These are phyloP conservation scores for Ascobolus immersus DNA, from an alignment of 495 filamentous ascomycete species.

Conservation along the genomic window DNA sequence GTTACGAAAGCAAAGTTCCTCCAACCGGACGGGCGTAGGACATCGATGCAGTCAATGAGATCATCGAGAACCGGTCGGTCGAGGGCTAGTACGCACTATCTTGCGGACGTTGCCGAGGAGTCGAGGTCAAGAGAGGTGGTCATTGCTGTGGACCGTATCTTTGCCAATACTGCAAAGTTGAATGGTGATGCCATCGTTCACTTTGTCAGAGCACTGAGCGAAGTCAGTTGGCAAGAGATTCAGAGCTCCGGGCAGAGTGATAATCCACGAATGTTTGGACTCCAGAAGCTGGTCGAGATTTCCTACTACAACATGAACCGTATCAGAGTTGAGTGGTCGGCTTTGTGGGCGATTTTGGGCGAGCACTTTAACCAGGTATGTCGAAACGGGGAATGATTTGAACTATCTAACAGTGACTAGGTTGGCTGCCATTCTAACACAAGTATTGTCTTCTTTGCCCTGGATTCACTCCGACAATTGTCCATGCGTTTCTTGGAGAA, in stretches of 20 bases:
- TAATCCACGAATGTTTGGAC: conserved; percentile 76
- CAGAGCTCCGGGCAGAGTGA: conserved; percentile 87
- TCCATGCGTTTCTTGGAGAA: conserved; percentile 98
- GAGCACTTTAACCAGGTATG: conserved; percentile 70
- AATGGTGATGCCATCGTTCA: conserved; percentile 92
- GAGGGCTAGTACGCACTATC: conserved; percentile 43
- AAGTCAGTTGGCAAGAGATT: conserved; percentile 98
- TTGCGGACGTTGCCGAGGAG: conserved; percentile 68
- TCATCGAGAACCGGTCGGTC: conserved; percentile 28
- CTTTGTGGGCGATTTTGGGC: conserved; percentile 85
- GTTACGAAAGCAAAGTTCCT: conserved; percentile 62
- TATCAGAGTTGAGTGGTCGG: conserved; percentile 93
- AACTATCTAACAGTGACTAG: conserved; percentile 3
- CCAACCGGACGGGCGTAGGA: conserved; percentile 22
- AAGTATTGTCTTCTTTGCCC: conserved; percentile 81
- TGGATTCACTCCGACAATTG: conserved; percentile 81
- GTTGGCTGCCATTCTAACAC: conserved; percentile 93
- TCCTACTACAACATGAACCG: conserved; percentile 98
- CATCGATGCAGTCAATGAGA: conserved; percentile 35
- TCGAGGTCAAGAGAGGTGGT: conserved; percentile 78
- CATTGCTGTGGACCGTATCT: conserved; percentile 78
- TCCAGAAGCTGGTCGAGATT: conserved; percentile 96
- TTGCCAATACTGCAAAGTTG: conserved; percentile 81
- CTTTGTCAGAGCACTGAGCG: conserved; percentile 76
- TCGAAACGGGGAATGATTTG: background rate